Conservation (phyloP, 2,329 filamentous ascomycete species). For the Xylaria sp. region DNA sequence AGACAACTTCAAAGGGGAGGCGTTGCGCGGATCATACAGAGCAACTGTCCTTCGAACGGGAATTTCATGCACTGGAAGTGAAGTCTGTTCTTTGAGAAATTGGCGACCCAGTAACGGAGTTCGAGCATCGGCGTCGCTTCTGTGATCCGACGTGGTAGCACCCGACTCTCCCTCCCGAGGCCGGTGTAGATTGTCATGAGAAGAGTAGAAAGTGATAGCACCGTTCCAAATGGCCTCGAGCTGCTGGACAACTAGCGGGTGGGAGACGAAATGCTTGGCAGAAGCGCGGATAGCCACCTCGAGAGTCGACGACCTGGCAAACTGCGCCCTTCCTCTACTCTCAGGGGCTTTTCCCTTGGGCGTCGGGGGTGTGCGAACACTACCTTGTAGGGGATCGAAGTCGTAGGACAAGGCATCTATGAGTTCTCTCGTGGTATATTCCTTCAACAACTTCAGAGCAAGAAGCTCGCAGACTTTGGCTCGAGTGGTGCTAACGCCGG, state of each 20-base stretch:
- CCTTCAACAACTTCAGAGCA: conserved; percentile 87
- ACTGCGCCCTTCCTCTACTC: conserved; percentile 60
- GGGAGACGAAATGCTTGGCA: conserved; percentile 90
- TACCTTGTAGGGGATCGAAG: conserved; percentile 89
- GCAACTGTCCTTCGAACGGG: conserved; percentile 78
- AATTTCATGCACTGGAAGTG: conserved; percentile 50
- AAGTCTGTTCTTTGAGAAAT: conserved; percentile 47
- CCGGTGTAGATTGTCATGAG: conserved; percentile 85
- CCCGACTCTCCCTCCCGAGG: conserved; percentile 51
- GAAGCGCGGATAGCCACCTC: conserved; percentile 94
- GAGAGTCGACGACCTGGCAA: conserved; percentile 85
- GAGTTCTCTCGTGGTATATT: conserved; percentile 87
- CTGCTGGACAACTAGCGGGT: conserved; percentile 91
- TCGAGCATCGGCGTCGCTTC: conserved; percentile 55
- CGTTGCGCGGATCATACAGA: conserved; percentile 89
- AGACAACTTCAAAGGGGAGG: conserved; percentile 91
- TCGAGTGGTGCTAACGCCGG: conserved; percentile 83
- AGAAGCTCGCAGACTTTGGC: conserved; percentile 91
- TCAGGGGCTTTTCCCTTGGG: conserved; percentile 51
- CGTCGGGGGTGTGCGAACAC: conserved; percentile 60
- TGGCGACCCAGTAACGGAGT: conserved; percentile 63
- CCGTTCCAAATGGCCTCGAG: conserved; percentile 98
- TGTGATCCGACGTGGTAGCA: conserved; percentile 43
- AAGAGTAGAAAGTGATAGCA: conserved; percentile 92
- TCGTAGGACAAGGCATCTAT: conserved; percentile 96